Conservation (phyloP, 179 eudicot genomes). For the Amaranthus tricolor region DNA sequence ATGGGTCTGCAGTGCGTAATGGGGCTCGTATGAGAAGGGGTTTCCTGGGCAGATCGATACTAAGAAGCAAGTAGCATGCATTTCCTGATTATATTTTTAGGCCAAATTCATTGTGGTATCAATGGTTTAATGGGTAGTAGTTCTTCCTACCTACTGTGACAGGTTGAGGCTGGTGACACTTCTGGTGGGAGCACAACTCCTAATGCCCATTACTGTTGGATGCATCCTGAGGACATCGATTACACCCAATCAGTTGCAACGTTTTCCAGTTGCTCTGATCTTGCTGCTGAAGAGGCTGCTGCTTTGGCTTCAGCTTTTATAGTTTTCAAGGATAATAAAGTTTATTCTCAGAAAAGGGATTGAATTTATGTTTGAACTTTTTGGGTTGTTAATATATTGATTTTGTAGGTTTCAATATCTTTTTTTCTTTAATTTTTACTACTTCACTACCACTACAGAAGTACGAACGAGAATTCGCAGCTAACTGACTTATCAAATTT, state of each 20-base stretch:
- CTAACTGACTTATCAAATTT: no score
- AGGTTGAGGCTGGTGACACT: constrained; percentile 88
- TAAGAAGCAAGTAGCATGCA: constrained; percentile 28
- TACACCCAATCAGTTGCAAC: constrained; percentile 51
- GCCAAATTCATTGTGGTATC: no score
- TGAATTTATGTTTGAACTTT: no score
- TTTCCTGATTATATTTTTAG: no score
- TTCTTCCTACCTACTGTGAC: no score
- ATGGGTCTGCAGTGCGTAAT: constrained; percentile 25
- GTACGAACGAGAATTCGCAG: no score
- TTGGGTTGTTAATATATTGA: no score
- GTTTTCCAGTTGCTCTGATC: constrained; percentile 69
- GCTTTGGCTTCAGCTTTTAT: constrained; percentile 85
- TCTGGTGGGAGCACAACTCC: constrained; percentile 63
- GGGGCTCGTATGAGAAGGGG: constrained; percentile 43
- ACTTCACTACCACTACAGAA: no score
- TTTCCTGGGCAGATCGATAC: constrained; percentile 41
- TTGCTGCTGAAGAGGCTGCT: constrained; percentile 96
- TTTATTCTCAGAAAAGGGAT: constrained; percentile 85
- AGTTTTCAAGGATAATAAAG: constrained; percentile 90
- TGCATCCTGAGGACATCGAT: constrained; percentile 89
- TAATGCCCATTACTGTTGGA: constrained; percentile 93
- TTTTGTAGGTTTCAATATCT: no score
- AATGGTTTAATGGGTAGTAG: no score
- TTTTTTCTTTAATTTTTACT: no score